Base-by-base conservation (phyloP, 2,329 filamentous ascomycete species). In the Cladosporium sp. region DNA sequence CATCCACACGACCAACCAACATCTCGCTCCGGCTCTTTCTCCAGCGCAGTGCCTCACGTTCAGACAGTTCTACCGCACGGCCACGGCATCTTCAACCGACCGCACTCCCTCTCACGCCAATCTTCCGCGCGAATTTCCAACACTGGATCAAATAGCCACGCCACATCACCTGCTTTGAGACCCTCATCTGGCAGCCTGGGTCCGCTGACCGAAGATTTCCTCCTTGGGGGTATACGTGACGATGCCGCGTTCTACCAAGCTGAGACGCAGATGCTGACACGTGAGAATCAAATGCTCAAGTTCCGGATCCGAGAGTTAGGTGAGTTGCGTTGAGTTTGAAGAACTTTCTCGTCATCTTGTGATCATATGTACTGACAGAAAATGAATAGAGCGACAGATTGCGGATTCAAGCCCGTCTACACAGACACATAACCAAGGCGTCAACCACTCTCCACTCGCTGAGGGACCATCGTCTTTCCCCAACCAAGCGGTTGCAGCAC, bases 211-310 rank as follows among this genome's bases (percentile, higher is more conserved):
- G 84, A 83, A 36, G 88, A 92, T 60, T 87, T 84, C 79, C 78
- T 84, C 57, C 81, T 90, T 1, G 85, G 85, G n/a, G 85, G 85
- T 23, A 72, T 77, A 2, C 61, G 90, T 21, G 91, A 93, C 72
- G 91, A 93, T 75, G 88, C 85, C 68, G 88, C 89, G 0, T 93
- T 92, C 75, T 93, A 93, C 72, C 90, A 93, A 76, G 91, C 91
- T 5, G 91, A 94, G 78, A 92, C 90, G 1, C 89, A 92, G 77
- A 92, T 87, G 79, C 78, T 94, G 71, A 85, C 88, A 25, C 83
- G 91, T 28, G 91, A 93, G 79, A 94, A 93, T 70, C 91, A 93
- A 77, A 93, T 94, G 91, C 80, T 94, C 60, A 88, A 89, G 67
- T 84, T 89, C 75, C 84, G 91, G 58, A 91, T 93, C 66, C 84